Evolutionary conservation across 441 rosid genomes (phyloP), one percentile per base, ranked within the genome.

Genomic region (Euphorbia corollata): DNA sequence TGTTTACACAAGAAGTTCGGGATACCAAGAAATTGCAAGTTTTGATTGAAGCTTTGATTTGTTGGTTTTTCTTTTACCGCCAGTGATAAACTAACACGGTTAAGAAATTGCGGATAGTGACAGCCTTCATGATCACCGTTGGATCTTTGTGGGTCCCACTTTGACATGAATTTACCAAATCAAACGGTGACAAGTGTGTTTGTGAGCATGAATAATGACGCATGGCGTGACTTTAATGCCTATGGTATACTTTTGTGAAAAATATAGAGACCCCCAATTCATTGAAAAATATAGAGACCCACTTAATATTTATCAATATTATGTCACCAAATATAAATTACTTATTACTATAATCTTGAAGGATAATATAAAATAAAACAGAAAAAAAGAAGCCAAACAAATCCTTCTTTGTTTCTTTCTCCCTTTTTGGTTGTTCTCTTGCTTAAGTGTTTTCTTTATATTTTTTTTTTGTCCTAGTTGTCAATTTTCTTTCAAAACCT

Each of bases 191-290:
- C 75, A 69, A 78, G 55, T 77, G 72, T 58, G 70, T 69, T 59
- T 62, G 81, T 76, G 81, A 74, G 83, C 76, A 72, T 65, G 61
- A 82, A 80, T 76, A 76, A n/a, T 67, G 81, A 68, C 65, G 79
- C 38, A 13, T 72, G 66, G 48, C 66, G 81, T 78, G 84, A 64
- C 78, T 73, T 73, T 75, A 61, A 65, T 60, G 70, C 56, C 65
- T 57, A 20, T 45, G 56, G 41, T 54, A 38, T 55, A 43, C 60
- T 39, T 51, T 64, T 9, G 19, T 18, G 1, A 30, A 39, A 19
- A 56, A 50, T 16, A 50, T 6, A 71, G 41, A 38, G 20, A 59
- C 63, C 58, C 59, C n/a, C n/a, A n/a, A n/a, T n/a, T n/a, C n/a
- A n/a, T n/a, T 18, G 1, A 30, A 39, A 19, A 56, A 50, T 16